Evolutionary conservation across 768 basidiomycete species (phyloP), one percentile per base, ranked within the genome.

Genomic region (Xanthoconium purpureum): DNA sequence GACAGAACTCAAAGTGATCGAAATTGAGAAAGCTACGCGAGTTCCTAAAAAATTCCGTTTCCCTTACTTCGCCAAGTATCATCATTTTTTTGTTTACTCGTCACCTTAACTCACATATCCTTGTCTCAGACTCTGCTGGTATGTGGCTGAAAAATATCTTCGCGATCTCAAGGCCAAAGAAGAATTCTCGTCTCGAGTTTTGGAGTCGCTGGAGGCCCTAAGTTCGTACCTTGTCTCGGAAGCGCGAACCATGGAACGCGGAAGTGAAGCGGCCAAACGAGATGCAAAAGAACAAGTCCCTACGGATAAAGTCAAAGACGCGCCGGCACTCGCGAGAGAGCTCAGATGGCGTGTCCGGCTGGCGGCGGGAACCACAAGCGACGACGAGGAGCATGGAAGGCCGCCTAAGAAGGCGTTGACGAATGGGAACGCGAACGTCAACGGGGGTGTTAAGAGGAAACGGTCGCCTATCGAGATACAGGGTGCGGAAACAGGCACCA

Each of bases 11-110:
- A 84, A 84, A 56, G 83, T 99, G 24, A 80, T 94, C 47, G 85
- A 94, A 48, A 97, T 99, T 63, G 96, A 99, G 71, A 90, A 92
- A 60, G 80, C 83, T 3, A 98, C 95, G 1, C 88, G 89, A 54
- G 96, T 98, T 1, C 94, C 96, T 0, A 94, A 90, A 71, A 91
- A 91, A 70, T 94, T 94, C 70, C 80, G 90, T 43, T 95, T 91
- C 65, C 93, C 93, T 1, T 77, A 87, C 68, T 91, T 94, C 63
- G 76, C 85, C 54, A 87, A 80, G 90, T 90, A 65, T 68, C 67
- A 53, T 3, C 4, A 18, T 69, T 70, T 68, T 33, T 51, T 57
- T 51, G 62, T 68, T 52, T 45, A 54, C 36, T 62, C 32, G 39
- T 43, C 32, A 12, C 17, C 20, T 18, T 45, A 30, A 44, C 39